phyloP scores from a whole-genome alignment of 2,329 filamentous ascomycete genomes.

The Exutisphaerella laricina region DNA sequence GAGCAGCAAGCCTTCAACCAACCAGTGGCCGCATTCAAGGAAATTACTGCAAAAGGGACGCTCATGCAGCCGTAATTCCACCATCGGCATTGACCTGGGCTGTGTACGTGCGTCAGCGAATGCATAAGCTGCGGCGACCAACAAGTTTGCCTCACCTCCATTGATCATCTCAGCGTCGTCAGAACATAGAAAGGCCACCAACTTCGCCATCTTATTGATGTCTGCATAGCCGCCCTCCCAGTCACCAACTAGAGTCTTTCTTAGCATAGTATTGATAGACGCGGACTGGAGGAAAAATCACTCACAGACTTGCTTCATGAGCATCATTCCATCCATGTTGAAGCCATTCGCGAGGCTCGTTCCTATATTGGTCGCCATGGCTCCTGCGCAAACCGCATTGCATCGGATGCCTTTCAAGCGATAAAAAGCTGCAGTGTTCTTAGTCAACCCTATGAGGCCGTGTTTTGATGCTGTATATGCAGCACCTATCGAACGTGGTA shows the following conservation, averaged over 20 bases:
- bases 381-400: conserved; percentile 56
- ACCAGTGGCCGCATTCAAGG: too few species aligned
- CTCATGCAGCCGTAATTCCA: conserved; percentile 21
- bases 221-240: conserved; percentile 23
- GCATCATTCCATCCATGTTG: conserved; percentile 29
- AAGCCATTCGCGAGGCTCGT: conserved; percentile 37
- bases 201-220: conserved; percentile 30
- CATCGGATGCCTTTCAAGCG: conserved; percentile 50
- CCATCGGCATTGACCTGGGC: conserved; percentile 23
- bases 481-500: too few species aligned
- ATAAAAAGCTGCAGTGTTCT: conserved; percentile 51
- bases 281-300: neutral
- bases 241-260: conserved; percentile 13
- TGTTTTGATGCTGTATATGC: conserved; percentile 52
- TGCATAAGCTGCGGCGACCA: too few species aligned
- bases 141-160: conserved; percentile 28
- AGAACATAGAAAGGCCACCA: conserved; percentile 31
- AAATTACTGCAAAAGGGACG: too few species aligned
- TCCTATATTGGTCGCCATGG: conserved; percentile 41
- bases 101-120: neutral
- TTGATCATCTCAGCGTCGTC: conserved; percentile 33
- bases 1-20: too few species aligned
- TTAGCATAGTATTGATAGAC: neutral
- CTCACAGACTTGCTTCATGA: conserved; percentile 25
- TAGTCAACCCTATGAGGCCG: conserved; percentile 51